Conservation (phyloP, 164 flowering plant species). For the Umbellularia californica region DNA sequence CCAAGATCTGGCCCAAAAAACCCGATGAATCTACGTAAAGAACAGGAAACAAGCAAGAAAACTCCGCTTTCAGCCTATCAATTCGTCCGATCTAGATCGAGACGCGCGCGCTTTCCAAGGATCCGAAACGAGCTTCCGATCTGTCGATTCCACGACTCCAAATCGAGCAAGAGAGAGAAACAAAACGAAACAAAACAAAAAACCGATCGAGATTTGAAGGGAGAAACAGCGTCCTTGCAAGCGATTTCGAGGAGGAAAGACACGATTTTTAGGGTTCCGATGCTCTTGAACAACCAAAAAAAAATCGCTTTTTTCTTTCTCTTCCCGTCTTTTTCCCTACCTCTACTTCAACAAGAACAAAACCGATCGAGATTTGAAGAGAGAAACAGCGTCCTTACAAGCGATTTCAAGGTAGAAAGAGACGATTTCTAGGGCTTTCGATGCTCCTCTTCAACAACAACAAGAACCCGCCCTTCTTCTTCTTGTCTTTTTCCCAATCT, state of each 20-base stretch:
- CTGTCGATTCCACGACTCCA: not conserved
- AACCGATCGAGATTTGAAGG: not conserved
- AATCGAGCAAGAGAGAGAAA: too few species aligned
- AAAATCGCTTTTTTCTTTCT: too few species aligned
- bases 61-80: not conserved
- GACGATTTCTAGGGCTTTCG: slow-evolving; percentile 2
- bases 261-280: not conserved
- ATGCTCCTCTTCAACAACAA: not conserved
- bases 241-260: not conserved
- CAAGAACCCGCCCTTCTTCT: too few species aligned
- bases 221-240: not conserved
- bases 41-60: not conserved
- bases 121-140: not conserved
- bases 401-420: not conserved
- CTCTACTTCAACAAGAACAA: not conserved
- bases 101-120: slow-evolving; percentile 2
- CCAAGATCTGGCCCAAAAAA: not conserved
- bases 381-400: not conserved
- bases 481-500: too few species aligned
- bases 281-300: not conserved
- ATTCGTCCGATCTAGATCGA: slow-evolving; percentile 3
- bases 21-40: not conserved
- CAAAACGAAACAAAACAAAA: not conserved
- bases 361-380: slow-evolving; percentile 1
- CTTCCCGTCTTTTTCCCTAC: too few species aligned